Evolutionary conservation across 192 early-diverging fungal species (phyloP), one percentile per base, ranked within the genome.

Genomic region (Rhizophagus prolifer): DNA sequence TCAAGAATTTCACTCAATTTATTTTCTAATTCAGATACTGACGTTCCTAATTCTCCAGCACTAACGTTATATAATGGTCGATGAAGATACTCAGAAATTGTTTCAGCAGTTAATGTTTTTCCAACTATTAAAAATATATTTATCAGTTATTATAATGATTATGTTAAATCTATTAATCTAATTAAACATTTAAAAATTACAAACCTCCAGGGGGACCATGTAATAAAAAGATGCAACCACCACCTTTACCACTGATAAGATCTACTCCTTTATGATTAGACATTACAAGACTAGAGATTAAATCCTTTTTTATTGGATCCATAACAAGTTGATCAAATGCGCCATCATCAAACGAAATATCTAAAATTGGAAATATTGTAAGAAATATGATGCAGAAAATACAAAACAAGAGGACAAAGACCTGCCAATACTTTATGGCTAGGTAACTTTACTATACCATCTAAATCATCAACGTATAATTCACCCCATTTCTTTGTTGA

Each of bases 31-130:
- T 82, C 85, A 63, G 88, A 82, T 7, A 86, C 84, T 23, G 81
- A 84, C 23, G 79, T 82, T 7, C 89, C 89, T 19, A 90, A 85
- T 79, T 90, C 89, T 21, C 88, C 88, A 85, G 90, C 86, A 26
- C 85, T 88, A 7, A 90, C 85, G 62, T 84, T 88, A 70, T 88
- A 90, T 14, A 90, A 76, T 4, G 88, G 88, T 30, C 78, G 75
- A 46, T 88, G 86, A 21, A 90, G 68, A 7, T 81, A 72, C 68
- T 90, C 88, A 23, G 86, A 82, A 60, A 90, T 88, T 10, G 87
- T 85, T 74, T 90, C 88, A 28, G 86, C 87, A 6, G 88, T 89
- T 61, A 89, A 75, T n/a, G 88, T 89, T 78, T 89, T 89, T 0
- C 88, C 88, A 7, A 80, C 79, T 44, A 68, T 54, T 4, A 19